Conservation (phyloP, 805 yeast species). For the Lipomyces yamadae region DNA sequence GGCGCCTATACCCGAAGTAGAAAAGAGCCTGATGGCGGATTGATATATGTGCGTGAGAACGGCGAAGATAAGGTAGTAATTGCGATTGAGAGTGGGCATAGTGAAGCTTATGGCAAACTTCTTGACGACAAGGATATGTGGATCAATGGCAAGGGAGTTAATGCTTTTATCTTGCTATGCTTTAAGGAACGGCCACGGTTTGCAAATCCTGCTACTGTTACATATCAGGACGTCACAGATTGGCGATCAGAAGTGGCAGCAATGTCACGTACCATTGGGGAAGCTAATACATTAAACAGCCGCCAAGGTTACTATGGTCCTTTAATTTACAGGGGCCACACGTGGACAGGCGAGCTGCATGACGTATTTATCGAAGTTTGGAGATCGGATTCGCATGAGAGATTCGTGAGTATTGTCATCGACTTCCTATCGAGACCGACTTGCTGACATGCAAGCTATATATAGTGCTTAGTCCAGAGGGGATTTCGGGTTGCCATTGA, state of each 20-base stretch:
- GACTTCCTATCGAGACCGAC: background rate
- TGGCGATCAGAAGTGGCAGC: background rate
- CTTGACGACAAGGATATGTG: too few relatives aligned
- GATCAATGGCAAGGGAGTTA: too few relatives aligned
- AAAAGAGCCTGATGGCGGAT: too few relatives aligned
- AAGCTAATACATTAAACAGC: background rate
- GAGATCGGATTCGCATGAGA: background rate
- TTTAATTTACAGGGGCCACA: background rate
- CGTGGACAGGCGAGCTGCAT: conserved; percentile 1
- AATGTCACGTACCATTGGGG: background rate
- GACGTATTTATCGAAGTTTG: background rate
- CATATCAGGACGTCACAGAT: too few relatives aligned
- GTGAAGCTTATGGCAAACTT: too few relatives aligned
- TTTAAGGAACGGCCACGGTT: too few relatives aligned
- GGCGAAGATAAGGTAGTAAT: too few relatives aligned
- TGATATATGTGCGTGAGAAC: too few relatives aligned
- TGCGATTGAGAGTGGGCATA: too few relatives aligned
- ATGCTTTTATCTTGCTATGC: too few relatives aligned
- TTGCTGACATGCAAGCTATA: background rate
- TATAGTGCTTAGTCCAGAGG: background rate
- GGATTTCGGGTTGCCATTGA: background rate
- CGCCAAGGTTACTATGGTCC: background rate
- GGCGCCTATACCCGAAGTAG: too few relatives aligned
- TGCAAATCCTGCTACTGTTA: too few relatives aligned
- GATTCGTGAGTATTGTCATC: background rate